Evolutionary conservation across 2,329 filamentous ascomycete genomes (phyloP).

Genomic region (Neonectria ditissima): DNA sequence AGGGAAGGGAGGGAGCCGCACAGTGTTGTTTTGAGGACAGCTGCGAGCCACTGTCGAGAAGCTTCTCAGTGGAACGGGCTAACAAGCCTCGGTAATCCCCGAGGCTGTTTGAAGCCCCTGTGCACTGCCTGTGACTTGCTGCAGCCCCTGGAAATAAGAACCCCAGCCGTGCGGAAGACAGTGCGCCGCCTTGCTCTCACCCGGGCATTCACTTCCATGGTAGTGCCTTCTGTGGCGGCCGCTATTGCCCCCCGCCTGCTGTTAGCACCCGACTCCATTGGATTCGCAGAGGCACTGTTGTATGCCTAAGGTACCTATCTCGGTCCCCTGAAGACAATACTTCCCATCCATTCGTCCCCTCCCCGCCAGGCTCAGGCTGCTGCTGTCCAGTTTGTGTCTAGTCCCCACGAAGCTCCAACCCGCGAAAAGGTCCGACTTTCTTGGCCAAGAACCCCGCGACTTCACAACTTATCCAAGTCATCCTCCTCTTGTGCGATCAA

Average conservation of each 20-base stretch:
- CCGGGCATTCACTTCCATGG: no score
- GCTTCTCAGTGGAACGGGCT: background rate
- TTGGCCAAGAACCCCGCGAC: conserved; percentile 46
- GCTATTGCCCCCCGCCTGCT: background rate
- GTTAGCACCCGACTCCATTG: background rate
- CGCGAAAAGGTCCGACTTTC: conserved; percentile 47
- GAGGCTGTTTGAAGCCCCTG: background rate
- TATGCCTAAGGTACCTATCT: conserved; percentile 23
- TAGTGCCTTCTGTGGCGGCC: background rate
- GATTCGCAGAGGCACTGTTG: background rate
- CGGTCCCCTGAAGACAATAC: conserved; percentile 16
- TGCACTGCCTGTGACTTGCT: background rate
- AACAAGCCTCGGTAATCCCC: conserved; percentile 1
- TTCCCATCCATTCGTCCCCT: conserved; percentile 24
- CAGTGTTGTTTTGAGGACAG: conserved; percentile 29
- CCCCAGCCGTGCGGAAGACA: conserved; percentile 14
- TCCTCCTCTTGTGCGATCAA: conserved; percentile 45
- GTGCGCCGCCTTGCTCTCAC: conserved; percentile 4
- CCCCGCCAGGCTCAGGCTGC: conserved; percentile 10
- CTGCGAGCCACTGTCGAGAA: background rate
- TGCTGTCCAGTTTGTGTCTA: conserved; percentile 11
- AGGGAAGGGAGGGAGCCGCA: conserved; percentile 29
- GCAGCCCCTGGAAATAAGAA: conserved; percentile 2
- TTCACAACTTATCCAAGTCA: conserved; percentile 47
- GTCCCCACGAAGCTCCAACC: conserved; percentile 47